Base-by-base conservation (phyloP, 805 yeast species). In the Candida alai region DNA sequence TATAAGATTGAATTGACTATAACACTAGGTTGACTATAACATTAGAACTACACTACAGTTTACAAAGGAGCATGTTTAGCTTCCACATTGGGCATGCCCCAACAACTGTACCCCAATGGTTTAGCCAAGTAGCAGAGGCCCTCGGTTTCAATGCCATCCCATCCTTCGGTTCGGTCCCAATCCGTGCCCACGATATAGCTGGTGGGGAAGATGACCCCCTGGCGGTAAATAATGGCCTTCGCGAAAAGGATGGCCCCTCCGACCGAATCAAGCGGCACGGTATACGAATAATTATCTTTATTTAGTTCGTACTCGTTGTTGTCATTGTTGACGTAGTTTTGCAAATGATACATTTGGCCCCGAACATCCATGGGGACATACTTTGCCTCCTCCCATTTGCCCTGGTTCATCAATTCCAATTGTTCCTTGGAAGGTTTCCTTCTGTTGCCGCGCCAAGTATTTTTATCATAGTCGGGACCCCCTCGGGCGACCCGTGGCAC, bases 111-210 rank as follows among this genome's bases (percentile, higher is more conserved):
- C 2, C 74, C 75, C 24, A 70, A 49, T 0, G 56, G 45, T 37
- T 54, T 62, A 1, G 76, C 76, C 31, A 60, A 51, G 39, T 70
- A 73, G 36, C 78, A 73, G 10, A 73, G 32, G 1, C 78, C 77
- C 48, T 73, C 77, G 4, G 77, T 71, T 45, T 73, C 78, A 22
- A 72, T 68, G 3, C 78, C 78, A 47, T 73, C 78, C 37, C 60
- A 73, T 1, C 77, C 78, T 47, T 70, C 77, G 2, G 40, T 34
- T 34, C 73, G 44, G 1, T 51, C 56, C 76, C 76, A 72, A 2
- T 68, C 55, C 0, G 73, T 63, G 1, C 77, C 78, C 9, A 72
- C 56, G 1, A 62, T 49, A 37, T 69, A 69, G 31, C 56, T 58
- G 0, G 74, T 62, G 3, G 77, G 74, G 47, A 70, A 71, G 17